These are phyloP conservation scores for Middelhovenomyces tepae DNA, from an alignment of 805 yeast genomes.

Conservation along the genomic window DNA sequence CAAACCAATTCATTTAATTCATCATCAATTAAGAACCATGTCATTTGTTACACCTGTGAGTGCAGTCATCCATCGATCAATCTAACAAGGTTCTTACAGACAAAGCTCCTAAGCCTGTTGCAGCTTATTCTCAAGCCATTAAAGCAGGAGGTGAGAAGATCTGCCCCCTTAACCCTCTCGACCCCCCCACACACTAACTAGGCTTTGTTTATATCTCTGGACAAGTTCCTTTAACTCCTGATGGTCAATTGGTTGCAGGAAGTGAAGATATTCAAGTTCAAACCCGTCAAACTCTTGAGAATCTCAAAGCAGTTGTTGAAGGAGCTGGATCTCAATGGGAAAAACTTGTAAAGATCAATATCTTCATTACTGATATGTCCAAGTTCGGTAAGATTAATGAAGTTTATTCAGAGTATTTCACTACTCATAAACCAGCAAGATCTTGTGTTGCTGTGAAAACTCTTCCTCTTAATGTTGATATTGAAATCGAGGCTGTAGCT, in stretches of 20 bases:
- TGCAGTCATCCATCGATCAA: no score
- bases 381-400: conserved; percentile 78
- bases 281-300: conserved; percentile 33
- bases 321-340: conserved; percentile 80
- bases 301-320: conserved; percentile 53
- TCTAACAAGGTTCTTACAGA: no score
- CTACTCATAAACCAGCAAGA: conserved; percentile 66
- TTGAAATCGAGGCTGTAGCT: conserved; percentile 92
- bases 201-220: conserved; percentile 90
- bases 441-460: conserved; percentile 93
- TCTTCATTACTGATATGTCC: conserved; percentile 85
- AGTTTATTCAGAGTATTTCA: conserved; percentile 52
- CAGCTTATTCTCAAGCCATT: conserved; percentile 92
- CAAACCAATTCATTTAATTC: no score
- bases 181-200: conserved; percentile 12
- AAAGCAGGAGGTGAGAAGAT: conserved; percentile 55
- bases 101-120: conserved; percentile 97
- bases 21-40: no score
- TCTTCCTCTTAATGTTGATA: conserved; percentile 77
- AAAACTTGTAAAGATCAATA: conserved; percentile 77
- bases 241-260: conserved; percentile 71
- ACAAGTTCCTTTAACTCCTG: conserved; percentile 82
- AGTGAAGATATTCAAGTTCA: conserved; percentile 51
- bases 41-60: no score
- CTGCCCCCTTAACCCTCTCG: conserved; percentile 22